Percentiles rank a stretch among this genome's conserved stretches.
Evolutionary conservation across 2,329 filamentous ascomycete genomes (phyloP).

Genomic region (Cordyceps fumosorosea): DNA sequence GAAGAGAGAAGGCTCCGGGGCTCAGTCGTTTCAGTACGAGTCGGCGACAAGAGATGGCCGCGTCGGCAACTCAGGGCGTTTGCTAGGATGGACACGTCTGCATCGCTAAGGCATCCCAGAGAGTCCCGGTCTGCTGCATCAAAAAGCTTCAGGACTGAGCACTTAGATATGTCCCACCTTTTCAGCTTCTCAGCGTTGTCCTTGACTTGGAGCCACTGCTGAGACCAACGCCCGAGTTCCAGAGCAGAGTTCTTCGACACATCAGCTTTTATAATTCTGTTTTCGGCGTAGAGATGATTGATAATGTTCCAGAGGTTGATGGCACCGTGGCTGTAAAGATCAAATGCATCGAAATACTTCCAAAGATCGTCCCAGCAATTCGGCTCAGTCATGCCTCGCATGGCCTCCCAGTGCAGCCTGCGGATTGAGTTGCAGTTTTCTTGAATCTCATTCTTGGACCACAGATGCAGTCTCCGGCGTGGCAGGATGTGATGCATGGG

Average conservation of each 20-base stretch:
- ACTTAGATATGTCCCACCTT: conserved; percentile 22
- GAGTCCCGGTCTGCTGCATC: conserved; percentile 21
- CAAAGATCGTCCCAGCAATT: conserved; percentile 36
- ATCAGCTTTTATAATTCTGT: conserved; percentile 26
- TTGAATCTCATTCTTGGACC: conserved; percentile 35
- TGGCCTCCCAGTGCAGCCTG: conserved; percentile 27
- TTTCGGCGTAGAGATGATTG: conserved; percentile 35
- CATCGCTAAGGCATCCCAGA: conserved; percentile 25
- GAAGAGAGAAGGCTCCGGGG: conserved; percentile 23
- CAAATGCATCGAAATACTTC: conserved; percentile 40
- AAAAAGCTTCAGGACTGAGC: conserved; percentile 24
- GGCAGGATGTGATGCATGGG: conserved; percentile 22
- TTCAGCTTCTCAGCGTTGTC: conserved; percentile 27
- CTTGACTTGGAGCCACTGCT: conserved; percentile 27
- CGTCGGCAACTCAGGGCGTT: conserved; percentile 29
- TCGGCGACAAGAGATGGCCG: conserved; percentile 19
- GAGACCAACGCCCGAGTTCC: conserved; percentile 30
- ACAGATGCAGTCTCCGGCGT: conserved; percentile 27
- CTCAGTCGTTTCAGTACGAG: conserved; percentile 11
- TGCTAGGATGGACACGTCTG: conserved; percentile 24
- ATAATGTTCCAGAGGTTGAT: conserved; percentile 44
- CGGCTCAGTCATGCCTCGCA: conserved; percentile 28
- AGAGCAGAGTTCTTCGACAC: conserved; percentile 20
- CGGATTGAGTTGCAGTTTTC: conserved; percentile 33
- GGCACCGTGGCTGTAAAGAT: conserved; percentile 41